Percentiles rank a stretch among this genome's conserved stretches.
Conservation (phyloP, 2,329 filamentous ascomycete genomes). For the Neofusicoccum kwambonambiense region DNA sequence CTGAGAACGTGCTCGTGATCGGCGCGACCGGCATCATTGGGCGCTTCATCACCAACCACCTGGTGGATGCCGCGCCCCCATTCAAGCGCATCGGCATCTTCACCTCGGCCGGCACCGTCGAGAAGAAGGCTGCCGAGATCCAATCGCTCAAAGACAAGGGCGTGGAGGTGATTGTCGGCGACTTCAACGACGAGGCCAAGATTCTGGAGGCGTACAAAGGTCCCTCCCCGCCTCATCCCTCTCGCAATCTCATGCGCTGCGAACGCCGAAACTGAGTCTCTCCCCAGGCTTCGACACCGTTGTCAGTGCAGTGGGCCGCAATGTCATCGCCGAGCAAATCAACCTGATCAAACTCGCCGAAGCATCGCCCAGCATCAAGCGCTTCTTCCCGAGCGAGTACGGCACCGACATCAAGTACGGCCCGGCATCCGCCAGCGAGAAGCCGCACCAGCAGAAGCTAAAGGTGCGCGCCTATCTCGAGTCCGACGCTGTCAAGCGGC, state of each 20-base stretch:
- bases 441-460: constrained; percentile 68
- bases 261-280: neutral
- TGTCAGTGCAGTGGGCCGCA: constrained; percentile 63
- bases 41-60: constrained; percentile 50
- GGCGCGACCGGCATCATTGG: constrained; percentile 56
- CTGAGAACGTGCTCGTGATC: constrained; percentile 51
- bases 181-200: constrained; percentile 53
- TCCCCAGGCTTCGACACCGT: constrained; percentile 60
- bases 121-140: constrained; percentile 51
- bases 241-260: neutral
- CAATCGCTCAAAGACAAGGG: constrained; percentile 47
- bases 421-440: constrained; percentile 60
- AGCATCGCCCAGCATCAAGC: constrained; percentile 52
- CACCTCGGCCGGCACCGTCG: constrained; percentile 54
- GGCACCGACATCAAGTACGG: constrained; percentile 64
- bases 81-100: constrained; percentile 56
- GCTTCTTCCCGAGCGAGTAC: constrained; percentile 69
- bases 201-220: constrained; percentile 57
- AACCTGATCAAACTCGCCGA: constrained; percentile 62
- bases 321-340: constrained; percentile 61
- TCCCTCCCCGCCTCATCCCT: constrained; percentile 21
- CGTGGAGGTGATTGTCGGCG: constrained; percentile 56
- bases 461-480: constrained; percentile 61
- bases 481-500: constrained; percentile 21
- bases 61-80: constrained; percentile 43